These are phyloP conservation scores for Hypoxylon trugodes DNA, from an alignment of 495 filamentous ascomycete genomes.

Conservation along the genomic window DNA sequence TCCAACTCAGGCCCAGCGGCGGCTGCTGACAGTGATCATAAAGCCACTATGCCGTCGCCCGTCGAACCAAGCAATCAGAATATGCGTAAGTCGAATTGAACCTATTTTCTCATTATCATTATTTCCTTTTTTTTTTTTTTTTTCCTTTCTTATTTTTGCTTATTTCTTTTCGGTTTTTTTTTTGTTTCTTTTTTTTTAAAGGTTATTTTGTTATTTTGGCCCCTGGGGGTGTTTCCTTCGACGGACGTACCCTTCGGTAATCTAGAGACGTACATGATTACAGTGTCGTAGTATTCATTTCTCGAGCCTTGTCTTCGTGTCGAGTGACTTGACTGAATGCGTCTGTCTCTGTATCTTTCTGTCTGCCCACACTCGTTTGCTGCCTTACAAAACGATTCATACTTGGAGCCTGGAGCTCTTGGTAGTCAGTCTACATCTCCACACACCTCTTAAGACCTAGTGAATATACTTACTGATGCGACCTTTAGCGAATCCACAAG, in stretches of 20 bases:
- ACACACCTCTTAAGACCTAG: constrained; percentile 21
- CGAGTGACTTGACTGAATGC: constrained; percentile 23
- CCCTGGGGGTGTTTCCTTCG: no score
- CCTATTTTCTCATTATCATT: background rate
- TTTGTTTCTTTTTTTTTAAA: constrained; percentile 1
- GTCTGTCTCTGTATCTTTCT: background rate
- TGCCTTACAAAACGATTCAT: constrained; percentile 1
- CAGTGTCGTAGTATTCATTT: constrained; percentile 7
- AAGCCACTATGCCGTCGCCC: constrained; percentile 7
- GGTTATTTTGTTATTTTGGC: background rate
- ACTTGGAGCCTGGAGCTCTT: background rate
- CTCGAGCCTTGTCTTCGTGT: constrained; percentile 3
- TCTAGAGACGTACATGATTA: constrained; percentile 22
- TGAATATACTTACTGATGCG: constrained; percentile 24
- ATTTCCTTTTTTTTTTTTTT: background rate
- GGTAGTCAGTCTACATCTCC: constrained; percentile 11
- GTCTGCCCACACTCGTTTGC: background rate
- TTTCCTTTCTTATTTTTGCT: constrained; percentile 11
- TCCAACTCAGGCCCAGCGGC: constrained; percentile 12
- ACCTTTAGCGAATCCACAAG: constrained; percentile 34
- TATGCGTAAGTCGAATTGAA: constrained; percentile 26
- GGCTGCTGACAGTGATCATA: constrained; percentile 23
- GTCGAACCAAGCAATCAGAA: constrained; percentile 19
- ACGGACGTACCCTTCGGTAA: constrained; percentile 1
- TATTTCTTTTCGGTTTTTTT: constrained; percentile 2